Evolutionary conservation across 805 yeast species (phyloP), one percentile per base, ranked within the genome.

Genomic region (Saccharomycopsis olivae): DNA sequence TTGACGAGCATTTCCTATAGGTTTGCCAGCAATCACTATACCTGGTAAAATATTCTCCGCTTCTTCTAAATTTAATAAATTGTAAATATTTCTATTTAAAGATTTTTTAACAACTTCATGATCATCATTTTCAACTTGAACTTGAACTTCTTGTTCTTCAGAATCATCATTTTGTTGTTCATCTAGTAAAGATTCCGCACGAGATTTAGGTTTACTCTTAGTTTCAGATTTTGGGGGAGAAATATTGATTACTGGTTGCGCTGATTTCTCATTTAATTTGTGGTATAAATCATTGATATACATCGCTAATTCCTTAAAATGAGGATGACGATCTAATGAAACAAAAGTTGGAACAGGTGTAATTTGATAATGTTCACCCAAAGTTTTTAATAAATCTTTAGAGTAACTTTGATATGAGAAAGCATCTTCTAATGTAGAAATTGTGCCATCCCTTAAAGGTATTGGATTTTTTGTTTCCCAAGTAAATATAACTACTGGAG

Each of bases 271-370:
- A 27, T 44, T 37, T 8, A 44, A 30, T 29, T 39, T 39, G 16
- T 27, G 24, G 19, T 44, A 44, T 4, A 44, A 17, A n/a, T 41
- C 24, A 24, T 44, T 44, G 29, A 44, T 41, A 23, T 44, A 44
- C 13, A 38, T 34, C 3, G 48, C 45, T 27, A 44, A 34, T 19
- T 44, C 48, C 30, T 34, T 44, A 34, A 20, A 44, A 15, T 44
- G 48, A 13, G 48, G 48, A 29, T 44, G 48, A 14, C 37, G 25
- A 28, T 44, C 46, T 15, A 44, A 36, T 2, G 46, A 33, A 15
- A 44, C 48, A 32, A 34, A 44, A 6, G 48, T 36, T 18, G 48
- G 48, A 17, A 40, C 48, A 3, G 48, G 48, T 6, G 48, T 44
- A 34, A 44, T 44, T 38, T 44, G 48, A 25, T 41, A 44, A 28